Percentiles rank a stretch among this genome's conserved stretches.
Conservation (phyloP, 192 early-diverging fungal species). For the Physocladia obscura region DNA sequence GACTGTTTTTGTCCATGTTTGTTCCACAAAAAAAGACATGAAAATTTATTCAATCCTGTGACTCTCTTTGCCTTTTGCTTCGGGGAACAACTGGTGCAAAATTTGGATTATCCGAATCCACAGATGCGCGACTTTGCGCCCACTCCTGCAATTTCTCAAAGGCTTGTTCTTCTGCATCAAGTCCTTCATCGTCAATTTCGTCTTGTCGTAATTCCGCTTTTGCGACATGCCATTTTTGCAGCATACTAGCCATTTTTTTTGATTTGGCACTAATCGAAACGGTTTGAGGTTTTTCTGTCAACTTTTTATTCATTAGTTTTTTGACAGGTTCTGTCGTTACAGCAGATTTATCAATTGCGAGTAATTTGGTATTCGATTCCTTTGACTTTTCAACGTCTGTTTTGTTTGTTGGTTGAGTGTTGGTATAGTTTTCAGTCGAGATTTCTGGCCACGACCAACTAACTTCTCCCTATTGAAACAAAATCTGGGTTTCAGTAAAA, state of each 20-base stretch:
- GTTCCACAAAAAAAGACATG: no score
- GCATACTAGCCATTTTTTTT: constrained; percentile 1
- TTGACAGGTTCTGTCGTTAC: no score
- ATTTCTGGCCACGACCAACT: constrained; percentile 27
- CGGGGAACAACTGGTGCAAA: constrained; percentile 11
- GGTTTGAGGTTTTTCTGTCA: constrained; percentile 6
- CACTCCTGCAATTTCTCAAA: constrained; percentile 6
- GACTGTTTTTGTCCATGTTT: neutral
- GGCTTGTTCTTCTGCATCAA: neutral
- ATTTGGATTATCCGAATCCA: constrained; percentile 14
- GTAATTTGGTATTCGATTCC: no score
- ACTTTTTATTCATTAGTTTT: no score
- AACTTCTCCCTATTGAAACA: neutral
- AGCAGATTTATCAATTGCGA: no score
- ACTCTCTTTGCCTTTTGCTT: neutral
- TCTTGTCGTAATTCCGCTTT: constrained; percentile 8
- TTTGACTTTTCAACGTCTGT: no score
- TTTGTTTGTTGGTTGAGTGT: no score
- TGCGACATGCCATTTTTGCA: constrained; percentile 19
- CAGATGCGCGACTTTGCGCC: neutral
- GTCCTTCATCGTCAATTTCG: neutral
- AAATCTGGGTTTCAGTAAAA: neutral
- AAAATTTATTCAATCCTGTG: no score
- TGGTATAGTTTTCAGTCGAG: neutral
- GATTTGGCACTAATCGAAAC: constrained; percentile 25